Evolutionary conservation across 2,329 filamentous ascomycete genomes (phyloP), one percentile per base, ranked within the genome.

Genomic region (Venturia pyrina): DNA sequence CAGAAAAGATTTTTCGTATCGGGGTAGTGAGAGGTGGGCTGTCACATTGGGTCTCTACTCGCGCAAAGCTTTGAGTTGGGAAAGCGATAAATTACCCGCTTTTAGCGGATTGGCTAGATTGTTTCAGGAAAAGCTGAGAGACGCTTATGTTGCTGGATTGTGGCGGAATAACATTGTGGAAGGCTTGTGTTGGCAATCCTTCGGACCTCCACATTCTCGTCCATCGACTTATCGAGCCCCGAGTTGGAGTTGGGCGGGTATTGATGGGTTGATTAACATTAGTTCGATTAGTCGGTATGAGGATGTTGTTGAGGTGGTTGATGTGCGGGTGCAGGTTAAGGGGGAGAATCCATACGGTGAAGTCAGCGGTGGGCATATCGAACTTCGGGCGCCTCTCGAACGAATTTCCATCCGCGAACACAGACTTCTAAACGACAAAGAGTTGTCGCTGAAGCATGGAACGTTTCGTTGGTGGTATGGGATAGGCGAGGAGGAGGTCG

Each of bases 231-330:
- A 66, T 32, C 46, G 66, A 44, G 66, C 66, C 13, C 66, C 66
- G 21, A 59, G 43, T 28, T 67, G 66, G 66, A 67, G 63, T 53
- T 67, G 66, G 66, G 57, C 64, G 21, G 57, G 40, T 43, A 53
- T 67, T 17, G 64, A 66, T 24, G 64, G 66, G 6, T 28, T 34
- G 34, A 32, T 66, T 15, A 15, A 15, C 28, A 37, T 40, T 32
- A 43, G 21, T 53, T 24, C 37, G 15, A 5, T 62, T 15, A 19
- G 60, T n/a, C 13, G 28, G 13, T 62, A 13, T 34, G 43, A 17
- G 60, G 60, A 62, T 40, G 2, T 62, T 3, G 60, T 62, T 5
- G 43, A 46, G n/a, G 43, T 62, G 11, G 37, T 43, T 28, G 60
- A 62, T 37, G 60, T 62, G 4, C 37, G 1, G 8, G 60, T 62